Base-by-base conservation (phyloP, 352 stramenopile genomes). In the Discostella stelligera region DNA sequence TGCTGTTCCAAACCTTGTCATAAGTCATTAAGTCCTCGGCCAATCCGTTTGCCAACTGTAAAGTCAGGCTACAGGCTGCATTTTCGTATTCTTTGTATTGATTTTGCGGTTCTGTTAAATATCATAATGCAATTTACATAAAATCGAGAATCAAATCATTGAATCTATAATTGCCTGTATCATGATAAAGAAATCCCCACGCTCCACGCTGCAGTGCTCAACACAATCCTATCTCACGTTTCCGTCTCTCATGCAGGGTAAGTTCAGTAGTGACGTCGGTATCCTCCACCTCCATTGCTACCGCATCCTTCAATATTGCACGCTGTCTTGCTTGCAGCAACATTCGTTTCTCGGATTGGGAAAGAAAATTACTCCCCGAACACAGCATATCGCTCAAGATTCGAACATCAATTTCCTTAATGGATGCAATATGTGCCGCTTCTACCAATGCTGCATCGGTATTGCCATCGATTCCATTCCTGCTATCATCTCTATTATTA, bases 381-480 rank as follows among this genome's bases (percentile, higher is more conserved):
- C 1, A 21, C 13, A 79, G 10, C 58, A 71, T 67, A 53, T 74
- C 64, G 10, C 63, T 64, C 58, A 79, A 69, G 3, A 74, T 49
- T 27, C 63, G 63, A 3, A 79, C 56, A 59, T 79, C 71, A 10
- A 74, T 67, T 63, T 58, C 71, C 6, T 18, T 54, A 3, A 37
- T 16, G 32, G 66, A 23, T 16, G 46, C 21, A 9, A 16, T 58
- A 11, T 16, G 18, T 21, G 46, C 27, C 1, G 41, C 30, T n/a
- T 20, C 25, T 56, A 20, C 44, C 18, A 7, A 11, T 14, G 30
- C 55, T 39, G 61, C 61, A 20, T 25, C 16, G 18, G 54, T 39
- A n/a, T 44, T 21, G 55, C 18, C 20, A 55, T 46, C 60, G 2
- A 11, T 18, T 25, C 46, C 27, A 46, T 66, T 21, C 11, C 37